These are phyloP conservation scores for Geotrichum europaeum DNA, from an alignment of 1,139 yeast species.

Conservation along the genomic window DNA sequence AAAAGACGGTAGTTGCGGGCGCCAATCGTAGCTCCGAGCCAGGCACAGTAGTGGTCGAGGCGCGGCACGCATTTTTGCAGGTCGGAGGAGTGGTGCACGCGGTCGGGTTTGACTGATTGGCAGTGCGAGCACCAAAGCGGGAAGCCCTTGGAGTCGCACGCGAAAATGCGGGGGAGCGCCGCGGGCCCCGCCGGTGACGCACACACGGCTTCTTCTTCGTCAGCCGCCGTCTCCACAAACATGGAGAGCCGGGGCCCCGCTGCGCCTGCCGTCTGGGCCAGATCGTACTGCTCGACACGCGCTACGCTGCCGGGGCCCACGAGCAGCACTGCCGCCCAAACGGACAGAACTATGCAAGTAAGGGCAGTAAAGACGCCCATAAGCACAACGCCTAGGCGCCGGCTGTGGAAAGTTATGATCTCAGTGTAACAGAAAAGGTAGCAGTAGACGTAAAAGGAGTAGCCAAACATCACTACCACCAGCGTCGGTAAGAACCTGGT, in stretches of 20 bases:
- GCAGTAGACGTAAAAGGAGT: conserved; percentile 33
- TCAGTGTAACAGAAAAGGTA: conserved; percentile 32
- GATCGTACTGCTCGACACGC: conserved; percentile 2
- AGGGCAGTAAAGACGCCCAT: conserved; percentile 26
- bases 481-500: conserved; percentile 21
- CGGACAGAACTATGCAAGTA: conserved; percentile 18
- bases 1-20: conserved; percentile 59
- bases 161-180: conserved; percentile 22
- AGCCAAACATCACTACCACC: conserved; percentile 29
- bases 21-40: conserved; percentile 87
- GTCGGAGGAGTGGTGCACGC: conserved; percentile 73
- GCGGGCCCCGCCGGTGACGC: conserved; percentile 28
- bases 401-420: conserved; percentile 19
- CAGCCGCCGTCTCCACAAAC: background rate
- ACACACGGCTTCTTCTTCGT: background rate
- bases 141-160: conserved; percentile 41
- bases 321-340: conserved; percentile 26
- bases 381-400: conserved; percentile 31
- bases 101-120: conserved; percentile 76
- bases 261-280: background rate
- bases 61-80: conserved; percentile 61
- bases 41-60: conserved; percentile 81
- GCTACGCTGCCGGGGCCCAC: conserved; percentile 34
- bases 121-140: conserved; percentile 67
- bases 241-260: background rate